Base-by-base conservation (phyloP, 305 asterid species). In the Fraxinus dipetala region DNA sequence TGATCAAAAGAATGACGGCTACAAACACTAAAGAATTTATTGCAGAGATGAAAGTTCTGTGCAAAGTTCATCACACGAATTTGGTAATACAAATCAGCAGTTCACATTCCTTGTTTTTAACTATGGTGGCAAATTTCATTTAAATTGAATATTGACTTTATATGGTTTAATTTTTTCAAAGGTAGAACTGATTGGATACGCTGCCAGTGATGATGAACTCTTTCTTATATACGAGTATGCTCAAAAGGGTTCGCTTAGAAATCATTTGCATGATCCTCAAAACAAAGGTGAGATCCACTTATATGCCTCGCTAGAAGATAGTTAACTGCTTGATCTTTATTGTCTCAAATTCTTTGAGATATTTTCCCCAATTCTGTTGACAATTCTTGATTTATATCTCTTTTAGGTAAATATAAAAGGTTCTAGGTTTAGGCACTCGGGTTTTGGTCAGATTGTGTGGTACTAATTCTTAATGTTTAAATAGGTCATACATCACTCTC, bases 21-120 rank as follows among this genome's bases (percentile, higher is more conserved):
- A 94, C 97, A 18, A 93, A 96, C 82, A 91, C 98, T 8, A 93
- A 91, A 88, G 99, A 95, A 61, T 93, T 93, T 85, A 88, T 86
- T 89, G 95, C 95, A 20, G 99, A 95, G 89, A 94, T 92, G 97
- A 96, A 96, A 91, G 95, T 94, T 87, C 90, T 96, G 3, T 96
- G 99, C 94, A 94, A 90, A 91, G 99, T 96, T 87, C 99, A 96
- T 85, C 99, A 96, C 82, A 83, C 97, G 14, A 96, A 96, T 88
- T 84, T 96, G 99, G 99, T 96, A 93, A 89, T 82, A 75, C 88
- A 78, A 67, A 75, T 78, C 45, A 61, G 72, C 32, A 14, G 7
- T 67, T 78, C 36, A 10, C 80, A 31, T 75, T 65, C 72, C 48
- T 72, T 48, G 5, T 6, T 54, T 80, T 59, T 77, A 30, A 16